These are phyloP conservation scores for Microdochium bolleyi DNA, from an alignment of 2,329 filamentous ascomycete genomes.

Conservation along the genomic window DNA sequence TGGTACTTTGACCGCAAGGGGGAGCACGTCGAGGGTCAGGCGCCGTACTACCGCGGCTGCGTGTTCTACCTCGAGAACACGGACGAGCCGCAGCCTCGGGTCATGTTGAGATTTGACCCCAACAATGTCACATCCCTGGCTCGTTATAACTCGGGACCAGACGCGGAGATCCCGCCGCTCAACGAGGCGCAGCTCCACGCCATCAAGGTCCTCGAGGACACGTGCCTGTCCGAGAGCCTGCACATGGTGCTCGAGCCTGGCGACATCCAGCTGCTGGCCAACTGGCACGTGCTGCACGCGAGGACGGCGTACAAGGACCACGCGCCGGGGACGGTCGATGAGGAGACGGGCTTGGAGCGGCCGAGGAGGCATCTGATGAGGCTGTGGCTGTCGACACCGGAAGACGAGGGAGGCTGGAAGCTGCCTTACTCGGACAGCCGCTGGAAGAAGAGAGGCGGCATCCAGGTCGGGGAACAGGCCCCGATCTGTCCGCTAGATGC, in stretches of 20 bases:
- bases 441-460: conserved; percentile 81
- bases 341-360: background rate
- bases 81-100: conserved; percentile 48
- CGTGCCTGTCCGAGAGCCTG: conserved; percentile 62
- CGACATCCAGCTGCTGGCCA: conserved; percentile 81
- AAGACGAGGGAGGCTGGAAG: conserved; percentile 77
- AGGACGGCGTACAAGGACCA: conserved; percentile 69
- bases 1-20: conserved; percentile 95
- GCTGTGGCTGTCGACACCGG: conserved; percentile 76
- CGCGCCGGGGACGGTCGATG: conserved; percentile 49
- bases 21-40: conserved; percentile 65
- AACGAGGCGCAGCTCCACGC: conserved; percentile 63
- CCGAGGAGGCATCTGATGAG: conserved; percentile 74
- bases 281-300: conserved; percentile 74
- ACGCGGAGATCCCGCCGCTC: conserved; percentile 60
- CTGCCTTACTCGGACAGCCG: conserved; percentile 73
- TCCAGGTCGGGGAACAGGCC: conserved; percentile 75
- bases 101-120: conserved; percentile 84
- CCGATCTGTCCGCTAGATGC: conserved; percentile 71
- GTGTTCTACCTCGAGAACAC: conserved; percentile 71
- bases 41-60: conserved; percentile 63
- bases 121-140: conserved; percentile 74
- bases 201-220: conserved; percentile 63
- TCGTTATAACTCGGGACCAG: conserved; percentile 62
- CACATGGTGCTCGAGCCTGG: conserved; percentile 88